Percentiles rank a stretch among this genome's conserved stretches.
Conservation (phyloP, 768 basidiomycete species). For the Mycena sanguinolenta region DNA sequence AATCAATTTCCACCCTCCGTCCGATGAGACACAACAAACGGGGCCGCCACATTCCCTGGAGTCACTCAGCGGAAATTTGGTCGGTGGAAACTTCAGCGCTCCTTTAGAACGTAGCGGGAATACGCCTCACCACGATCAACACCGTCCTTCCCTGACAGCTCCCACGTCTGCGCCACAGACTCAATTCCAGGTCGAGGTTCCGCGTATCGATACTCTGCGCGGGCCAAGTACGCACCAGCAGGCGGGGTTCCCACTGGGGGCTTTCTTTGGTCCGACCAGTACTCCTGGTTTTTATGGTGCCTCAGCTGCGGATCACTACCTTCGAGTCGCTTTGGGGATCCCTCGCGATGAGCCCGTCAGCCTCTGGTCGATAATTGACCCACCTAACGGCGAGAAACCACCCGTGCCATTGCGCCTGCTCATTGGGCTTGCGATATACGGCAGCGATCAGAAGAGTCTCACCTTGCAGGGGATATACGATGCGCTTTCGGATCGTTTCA, state of each 20-base stretch:
- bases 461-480: slow-evolving; percentile 74
- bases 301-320: slow-evolving; percentile 5
- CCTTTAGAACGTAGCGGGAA: too few relatives aligned
- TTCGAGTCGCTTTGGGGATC: neutral
- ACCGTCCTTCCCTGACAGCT: neutral
- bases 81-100: too few relatives aligned
- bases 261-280: slow-evolving; percentile 2
- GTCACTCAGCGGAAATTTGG: too few relatives aligned
- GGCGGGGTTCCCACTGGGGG: slow-evolving; percentile 2
- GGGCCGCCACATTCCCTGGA: too few relatives aligned
- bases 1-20: neutral
- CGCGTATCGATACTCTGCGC: too few relatives aligned
- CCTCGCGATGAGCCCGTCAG: slow-evolving; percentile 1
- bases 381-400: neutral
- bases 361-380: slow-evolving; percentile 8
- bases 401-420: slow-evolving; percentile 27
- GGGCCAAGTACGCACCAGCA: too few relatives aligned
- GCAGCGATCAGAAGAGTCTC: slow-evolving; percentile 64
- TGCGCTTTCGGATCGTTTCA: slow-evolving; percentile 67
- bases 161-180: slow-evolving; percentile 14
- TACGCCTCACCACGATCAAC: neutral
- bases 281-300: neutral
- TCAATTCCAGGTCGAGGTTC: neutral
- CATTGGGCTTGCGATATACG: slow-evolving; percentile 74
- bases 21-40: too few relatives aligned